These are phyloP conservation scores for Didymosphaeria variabile DNA, from an alignment of 2,329 filamentous ascomycete species.

Conservation along the genomic window DNA sequence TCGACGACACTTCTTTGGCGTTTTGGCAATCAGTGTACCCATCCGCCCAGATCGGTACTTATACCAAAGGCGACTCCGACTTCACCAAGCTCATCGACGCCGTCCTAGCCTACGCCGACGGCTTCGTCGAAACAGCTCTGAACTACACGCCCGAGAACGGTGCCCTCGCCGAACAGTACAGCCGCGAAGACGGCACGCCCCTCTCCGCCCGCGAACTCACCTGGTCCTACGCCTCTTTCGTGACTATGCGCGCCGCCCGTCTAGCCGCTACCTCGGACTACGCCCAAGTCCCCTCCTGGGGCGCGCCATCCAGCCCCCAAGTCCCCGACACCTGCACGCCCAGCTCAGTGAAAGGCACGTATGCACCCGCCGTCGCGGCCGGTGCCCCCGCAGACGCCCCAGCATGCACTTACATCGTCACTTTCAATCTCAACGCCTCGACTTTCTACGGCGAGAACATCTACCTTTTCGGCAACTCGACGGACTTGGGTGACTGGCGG, in stretches of 20 bases:
- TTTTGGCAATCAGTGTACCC: constrained; percentile 76
- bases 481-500: constrained; percentile 54
- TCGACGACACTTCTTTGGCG: constrained; percentile 69
- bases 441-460: constrained; percentile 60
- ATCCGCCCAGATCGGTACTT: constrained; percentile 67
- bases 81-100: constrained; percentile 66
- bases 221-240: constrained; percentile 75
- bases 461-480: constrained; percentile 52
- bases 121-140: constrained; percentile 57
- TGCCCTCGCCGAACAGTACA: constrained; percentile 71
- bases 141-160: constrained; percentile 65
- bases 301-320: constrained; percentile 52
- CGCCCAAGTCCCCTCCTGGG: constrained; percentile 67
- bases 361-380: constrained; percentile 25
- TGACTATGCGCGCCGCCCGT: constrained; percentile 68
- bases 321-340: constrained; percentile 61
- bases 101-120: constrained; percentile 69
- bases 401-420: constrained; percentile 40
- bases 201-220: constrained; percentile 72
- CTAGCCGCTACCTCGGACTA: constrained; percentile 54
- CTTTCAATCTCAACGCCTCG: constrained; percentile 56
- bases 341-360: constrained; percentile 34
- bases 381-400: constrained; percentile 25
- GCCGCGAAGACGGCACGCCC: constrained; percentile 57
- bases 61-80: constrained; percentile 61